A percentile compares a stretch with the other conserved stretches of the same genome.
These are phyloP conservation scores for Kodamaea sagamina DNA, from an alignment of 805 yeast species.

Conservation along the genomic window DNA sequence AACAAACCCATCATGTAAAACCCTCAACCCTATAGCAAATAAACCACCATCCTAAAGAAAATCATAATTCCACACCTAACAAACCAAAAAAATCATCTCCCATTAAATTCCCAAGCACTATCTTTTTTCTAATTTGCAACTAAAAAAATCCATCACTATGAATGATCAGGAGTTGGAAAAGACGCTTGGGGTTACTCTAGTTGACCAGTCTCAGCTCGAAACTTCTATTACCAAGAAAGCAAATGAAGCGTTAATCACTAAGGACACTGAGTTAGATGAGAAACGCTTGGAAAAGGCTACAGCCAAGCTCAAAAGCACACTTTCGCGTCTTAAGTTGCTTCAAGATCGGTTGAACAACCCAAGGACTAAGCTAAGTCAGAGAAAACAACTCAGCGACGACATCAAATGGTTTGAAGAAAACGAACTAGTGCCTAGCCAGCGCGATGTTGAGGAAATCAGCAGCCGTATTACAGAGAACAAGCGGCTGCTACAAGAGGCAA, in stretches of 20 bases:
- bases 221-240: slow-evolving; percentile 70
- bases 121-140: neutral
- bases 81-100: too few species aligned
- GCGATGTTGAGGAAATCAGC: slow-evolving; percentile 60
- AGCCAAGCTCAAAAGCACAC: slow-evolving; percentile 46
- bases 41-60: too few species aligned
- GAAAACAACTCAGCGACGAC: slow-evolving; percentile 55
- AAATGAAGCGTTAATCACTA: slow-evolving; percentile 55
- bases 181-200: slow-evolving; percentile 44
- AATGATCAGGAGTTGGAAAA: slow-evolving; percentile 4
- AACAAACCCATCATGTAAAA: too few species aligned
- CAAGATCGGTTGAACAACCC: slow-evolving; percentile 51
- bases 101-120: neutral
- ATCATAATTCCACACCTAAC: too few species aligned
- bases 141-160: neutral
- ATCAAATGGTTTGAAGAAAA: slow-evolving; percentile 49
- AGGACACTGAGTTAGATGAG: slow-evolving; percentile 71
- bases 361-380: slow-evolving; percentile 63
- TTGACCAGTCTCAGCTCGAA: slow-evolving; percentile 83
- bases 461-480: slow-evolving; percentile 35
- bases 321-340: slow-evolving; percentile 47
- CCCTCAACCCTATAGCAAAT: too few species aligned
- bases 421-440: slow-evolving; percentile 54
- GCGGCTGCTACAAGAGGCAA: slow-evolving; percentile 40
- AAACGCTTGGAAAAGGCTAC: slow-evolving; percentile 72